phyloP scores from a whole-genome alignment of 2,329 filamentous ascomycete species.

The Metarhizium anisopliae region DNA sequence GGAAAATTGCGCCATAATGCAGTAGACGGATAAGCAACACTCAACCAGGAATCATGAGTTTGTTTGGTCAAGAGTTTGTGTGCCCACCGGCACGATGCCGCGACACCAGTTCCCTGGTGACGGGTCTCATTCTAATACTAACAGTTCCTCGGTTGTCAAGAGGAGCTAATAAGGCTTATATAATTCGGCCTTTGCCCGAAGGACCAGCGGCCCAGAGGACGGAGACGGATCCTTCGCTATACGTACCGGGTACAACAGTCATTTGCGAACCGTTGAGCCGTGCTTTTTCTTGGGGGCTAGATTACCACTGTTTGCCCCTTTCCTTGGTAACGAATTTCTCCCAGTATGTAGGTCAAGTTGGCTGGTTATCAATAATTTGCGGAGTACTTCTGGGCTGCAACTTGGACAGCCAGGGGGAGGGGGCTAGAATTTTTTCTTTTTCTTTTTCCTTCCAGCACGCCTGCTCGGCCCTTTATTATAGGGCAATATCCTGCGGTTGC shows the following conservation, averaged over 20 bases:
- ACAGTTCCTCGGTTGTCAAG: background rate
- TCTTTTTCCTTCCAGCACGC: background rate
- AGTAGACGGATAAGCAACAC: background rate
- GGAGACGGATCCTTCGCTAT: no score
- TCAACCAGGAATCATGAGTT: background rate
- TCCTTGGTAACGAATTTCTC: background rate
- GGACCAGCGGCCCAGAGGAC: background rate
- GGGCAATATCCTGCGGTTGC: background rate
- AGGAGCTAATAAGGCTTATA: background rate
- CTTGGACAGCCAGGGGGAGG: background rate
- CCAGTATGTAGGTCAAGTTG: background rate
- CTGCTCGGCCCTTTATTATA: background rate
- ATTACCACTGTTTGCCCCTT: background rate
- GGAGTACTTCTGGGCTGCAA: background rate
- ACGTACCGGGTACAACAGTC: background rate
- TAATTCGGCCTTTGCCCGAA: background rate
- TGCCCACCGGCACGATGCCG: background rate
- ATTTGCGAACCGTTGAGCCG: background rate
- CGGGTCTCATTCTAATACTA: background rate
- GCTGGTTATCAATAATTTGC: background rate
- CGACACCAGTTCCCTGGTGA: constrained; percentile 2
- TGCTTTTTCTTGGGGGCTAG: background rate
- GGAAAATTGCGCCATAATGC: background rate
- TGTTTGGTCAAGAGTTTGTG: background rate
- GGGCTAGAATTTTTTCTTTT: background rate